Conservation (phyloP, 2,329 filamentous ascomycete genomes). For the Zalaria sp. region DNA sequence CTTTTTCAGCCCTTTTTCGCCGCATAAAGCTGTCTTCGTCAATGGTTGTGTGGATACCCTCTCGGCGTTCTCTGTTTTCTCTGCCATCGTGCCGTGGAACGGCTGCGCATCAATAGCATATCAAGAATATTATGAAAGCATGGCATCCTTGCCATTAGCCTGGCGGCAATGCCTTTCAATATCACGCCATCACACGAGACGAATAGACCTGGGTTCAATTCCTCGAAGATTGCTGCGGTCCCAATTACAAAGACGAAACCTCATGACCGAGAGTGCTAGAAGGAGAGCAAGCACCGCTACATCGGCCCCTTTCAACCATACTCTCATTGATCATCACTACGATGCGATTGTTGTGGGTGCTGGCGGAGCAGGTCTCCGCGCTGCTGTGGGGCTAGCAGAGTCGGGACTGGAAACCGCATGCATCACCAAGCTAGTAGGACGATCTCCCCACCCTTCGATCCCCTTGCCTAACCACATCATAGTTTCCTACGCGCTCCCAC, state of each 20-base stretch:
- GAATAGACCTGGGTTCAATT: too few relatives aligned
- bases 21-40: background rate
- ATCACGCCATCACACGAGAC: too few relatives aligned
- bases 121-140: too few relatives aligned
- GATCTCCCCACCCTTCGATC: slow-evolving; percentile 22
- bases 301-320: slow-evolving; percentile 48
- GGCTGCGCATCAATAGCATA: too few relatives aligned
- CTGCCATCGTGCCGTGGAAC: too few relatives aligned
- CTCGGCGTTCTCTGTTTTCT: background rate
- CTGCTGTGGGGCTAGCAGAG: slow-evolving; percentile 50
- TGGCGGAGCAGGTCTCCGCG: slow-evolving; percentile 48
- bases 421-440: slow-evolving; percentile 38
- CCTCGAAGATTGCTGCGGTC: too few relatives aligned
- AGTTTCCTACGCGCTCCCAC: slow-evolving; percentile 42
- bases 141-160: too few relatives aligned
- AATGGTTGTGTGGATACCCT: background rate
- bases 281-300: slow-evolving; percentile 13
- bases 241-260: background rate
- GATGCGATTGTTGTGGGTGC: slow-evolving; percentile 44
- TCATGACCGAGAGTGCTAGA: background rate
- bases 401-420: slow-evolving; percentile 51
- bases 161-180: too few relatives aligned
- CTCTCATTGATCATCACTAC: slow-evolving; percentile 94
- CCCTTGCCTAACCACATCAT: too few relatives aligned
- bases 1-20: too few relatives aligned